phyloP scores from a whole-genome alignment of 495 filamentous ascomycete genomes.

The Clavariopsis aquatica region DNA sequence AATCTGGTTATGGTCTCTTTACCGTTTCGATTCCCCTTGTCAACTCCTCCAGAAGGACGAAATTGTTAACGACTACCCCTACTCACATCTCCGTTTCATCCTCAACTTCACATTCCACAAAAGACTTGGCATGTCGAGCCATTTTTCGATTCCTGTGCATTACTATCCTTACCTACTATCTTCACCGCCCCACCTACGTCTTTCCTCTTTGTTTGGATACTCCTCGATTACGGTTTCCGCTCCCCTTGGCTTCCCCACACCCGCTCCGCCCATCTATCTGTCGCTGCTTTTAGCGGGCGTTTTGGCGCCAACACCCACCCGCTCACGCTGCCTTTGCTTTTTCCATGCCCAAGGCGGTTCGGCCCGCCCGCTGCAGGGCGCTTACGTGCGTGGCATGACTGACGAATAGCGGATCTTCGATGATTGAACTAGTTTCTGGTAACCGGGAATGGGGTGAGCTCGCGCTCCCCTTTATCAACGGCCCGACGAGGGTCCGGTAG shows the following conservation, averaged over 20 bases:
- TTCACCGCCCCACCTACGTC: background rate
- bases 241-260: slow-evolving; percentile 5
- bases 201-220: background rate
- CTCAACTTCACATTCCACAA: background rate
- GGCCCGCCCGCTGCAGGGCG: slow-evolving; percentile 36
- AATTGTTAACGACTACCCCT: background rate
- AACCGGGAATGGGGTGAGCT: background rate
- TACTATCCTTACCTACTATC: background rate
- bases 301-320: background rate
- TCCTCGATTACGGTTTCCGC: background rate
- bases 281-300: slow-evolving; percentile 32
- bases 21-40: slow-evolving; percentile 14
- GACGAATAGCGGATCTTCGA: slow-evolving; percentile 16
- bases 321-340: slow-evolving; percentile 16
- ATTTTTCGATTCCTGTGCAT: slow-evolving; percentile 13
- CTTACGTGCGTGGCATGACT: slow-evolving; percentile 23
- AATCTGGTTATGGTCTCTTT: slow-evolving; percentile 10
- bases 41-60: background rate
- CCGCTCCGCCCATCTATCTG: slow-evolving; percentile 11
- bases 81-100: background rate
- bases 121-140: slow-evolving; percentile 13
- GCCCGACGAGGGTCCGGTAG: background rate
- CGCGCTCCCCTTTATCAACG: background rate
- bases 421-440: background rate
- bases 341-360: slow-evolving; percentile 23